Evolutionary conservation across 106 monocot genomes (phyloP), one percentile per base, ranked within the genome.

Genomic region (Narthecium ossifragum): DNA sequence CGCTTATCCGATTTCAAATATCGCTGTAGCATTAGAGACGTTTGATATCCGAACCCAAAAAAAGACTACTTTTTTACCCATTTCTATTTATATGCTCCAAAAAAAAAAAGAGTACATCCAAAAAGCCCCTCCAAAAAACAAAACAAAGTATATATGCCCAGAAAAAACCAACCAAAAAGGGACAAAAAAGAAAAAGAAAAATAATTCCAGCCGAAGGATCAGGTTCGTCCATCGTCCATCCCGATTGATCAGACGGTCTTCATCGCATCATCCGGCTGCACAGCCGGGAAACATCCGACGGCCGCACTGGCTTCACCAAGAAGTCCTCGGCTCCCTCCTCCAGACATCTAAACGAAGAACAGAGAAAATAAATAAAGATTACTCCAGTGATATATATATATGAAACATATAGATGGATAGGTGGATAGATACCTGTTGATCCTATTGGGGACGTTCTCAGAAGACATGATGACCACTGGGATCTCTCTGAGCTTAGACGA

Each of bases 381-480:
- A 50, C 2, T 7, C 11, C 0, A 4, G 51, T 52, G 3, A 26
- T 9, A 26, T 9, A 2, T 6, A 22, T n/a, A n/a, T n/a, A n/a
- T n/a, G n/a, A n/a, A n/a, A n/a, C n/a, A n/a, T n/a, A n/a, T n/a
- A n/a, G n/a, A n/a, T n/a, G n/a, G n/a, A n/a, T n/a, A n/a, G n/a
- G n/a, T n/a, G n/a, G n/a, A n/a, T n/a, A n/a, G 22, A 2, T 34
- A 78, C 78, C 79, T 59, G 68, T 6, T 53, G 74, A 91, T 85
- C 26, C 85, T 67, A 11, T 34, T 76, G 15, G 85, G 90, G 0
- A 85, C 76, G 46, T 85, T 82, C 62, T 91, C 90, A 1, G 90
- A 91, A 10, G 90, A 91, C 63, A 92, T 69, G 62, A 92, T 75
- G 14, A 92, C 92, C 46, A 92, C 86, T 6, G 92, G 92, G 9